phyloP scores from a whole-genome alignment of 495 filamentous ascomycete species.

The Parachaetomium inaequale region DNA sequence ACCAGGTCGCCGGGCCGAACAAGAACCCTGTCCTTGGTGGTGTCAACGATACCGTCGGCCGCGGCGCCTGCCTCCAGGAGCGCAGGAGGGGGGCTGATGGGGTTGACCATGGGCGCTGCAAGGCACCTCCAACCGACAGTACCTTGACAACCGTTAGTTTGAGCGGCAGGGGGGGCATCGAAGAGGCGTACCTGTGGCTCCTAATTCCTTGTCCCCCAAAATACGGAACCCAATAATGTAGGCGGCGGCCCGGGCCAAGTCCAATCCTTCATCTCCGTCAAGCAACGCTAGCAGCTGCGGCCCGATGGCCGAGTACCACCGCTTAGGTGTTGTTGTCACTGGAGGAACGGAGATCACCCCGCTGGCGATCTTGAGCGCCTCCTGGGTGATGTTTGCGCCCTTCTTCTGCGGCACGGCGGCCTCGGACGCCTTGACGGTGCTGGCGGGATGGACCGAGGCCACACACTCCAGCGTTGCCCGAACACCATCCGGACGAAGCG shows the following conservation, averaged over 20 bases:
- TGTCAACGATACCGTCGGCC: slow-evolving; percentile 37
- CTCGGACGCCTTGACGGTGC: slow-evolving; percentile 38
- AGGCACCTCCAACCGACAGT: slow-evolving; percentile 67
- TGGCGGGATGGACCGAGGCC: slow-evolving; percentile 54
- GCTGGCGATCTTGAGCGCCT: slow-evolving; percentile 65
- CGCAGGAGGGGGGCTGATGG: slow-evolving; percentile 53
- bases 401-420: slow-evolving; percentile 40
- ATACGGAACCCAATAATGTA: slow-evolving; percentile 75
- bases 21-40: slow-evolving; percentile 39
- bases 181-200: slow-evolving; percentile 57
- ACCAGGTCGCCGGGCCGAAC: slow-evolving; percentile 43
- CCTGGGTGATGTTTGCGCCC: slow-evolving; percentile 66
- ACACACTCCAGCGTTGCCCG: slow-evolving; percentile 69
- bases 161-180: neutral
- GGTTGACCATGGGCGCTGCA: slow-evolving; percentile 59
- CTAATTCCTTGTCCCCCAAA: slow-evolving; percentile 60
- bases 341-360: slow-evolving; percentile 62
- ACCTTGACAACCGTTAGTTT: slow-evolving; percentile 33
- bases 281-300: slow-evolving; percentile 65
- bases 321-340: slow-evolving; percentile 49
- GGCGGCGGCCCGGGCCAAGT: slow-evolving; percentile 62
- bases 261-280: slow-evolving; percentile 60
- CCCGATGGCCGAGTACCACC: slow-evolving; percentile 61
- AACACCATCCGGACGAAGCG: slow-evolving; percentile 63
- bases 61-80: slow-evolving; percentile 3